Evolutionary conservation across 192 early-diverging fungal species (phyloP).

Genomic region (Coemansia guatemalensis): DNA sequence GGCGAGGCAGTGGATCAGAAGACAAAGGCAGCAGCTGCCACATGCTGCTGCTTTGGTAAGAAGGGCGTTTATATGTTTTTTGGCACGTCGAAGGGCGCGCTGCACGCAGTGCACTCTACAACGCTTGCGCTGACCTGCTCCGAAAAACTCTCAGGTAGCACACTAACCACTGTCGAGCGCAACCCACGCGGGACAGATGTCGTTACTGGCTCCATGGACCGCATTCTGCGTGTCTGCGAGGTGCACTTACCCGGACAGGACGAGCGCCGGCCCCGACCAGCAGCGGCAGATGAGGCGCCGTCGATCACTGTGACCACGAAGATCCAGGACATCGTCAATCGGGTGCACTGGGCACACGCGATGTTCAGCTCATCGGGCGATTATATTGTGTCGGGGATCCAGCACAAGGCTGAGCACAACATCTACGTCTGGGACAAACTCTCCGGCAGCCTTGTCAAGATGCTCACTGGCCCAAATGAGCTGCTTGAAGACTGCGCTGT

Average conservation of each 20-base stretch:
- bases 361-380: conserved; percentile 88
- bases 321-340: conserved; percentile 90
- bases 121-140: conserved; percentile 29
- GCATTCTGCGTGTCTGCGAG: conserved; percentile 72
- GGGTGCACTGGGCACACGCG: conserved; percentile 84
- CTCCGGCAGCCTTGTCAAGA: conserved; percentile 79
- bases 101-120: conserved; percentile 42
- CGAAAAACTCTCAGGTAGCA: conserved; percentile 33
- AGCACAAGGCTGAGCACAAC: conserved; percentile 85
- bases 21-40: conserved; percentile 43
- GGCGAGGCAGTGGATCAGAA: conserved; percentile 22
- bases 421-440: conserved; percentile 94
- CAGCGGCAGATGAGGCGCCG: conserved; percentile 14
- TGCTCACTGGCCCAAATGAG: conserved; percentile 87
- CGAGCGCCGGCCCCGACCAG: conserved; percentile 1
- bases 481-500: conserved; percentile 74
- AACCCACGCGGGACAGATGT: conserved; percentile 60
- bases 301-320: conserved; percentile 57
- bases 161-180: conserved; percentile 36
- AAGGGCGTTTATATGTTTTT: conserved; percentile 52
- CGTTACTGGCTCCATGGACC: conserved; percentile 77
- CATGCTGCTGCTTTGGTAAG: conserved; percentile 48
- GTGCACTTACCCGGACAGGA: conserved; percentile 28
- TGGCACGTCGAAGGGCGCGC: conserved; percentile 32
- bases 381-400: conserved; percentile 81